Evolutionary conservation across 176 grass and related monocot species (phyloP).

Genomic region (maize (Zea mays)): Zm-B73-REFERENCE-NAM-5.0 NC_050096.1:100184501-100185000

Average conservation of each 20-base stretch:
- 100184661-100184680: neutral
- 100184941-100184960: neutral
- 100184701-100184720: conserved; percentile 42
- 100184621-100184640: conserved; percentile 21
- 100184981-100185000: neutral
- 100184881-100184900: conserved; percentile 20
- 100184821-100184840: conserved; percentile 48
- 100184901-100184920: neutral
- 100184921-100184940: neutral
- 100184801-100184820: conserved; percentile 42
- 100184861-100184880: conserved; percentile 18
- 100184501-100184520: neutral
- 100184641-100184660: conserved; percentile 35
- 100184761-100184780: conserved; percentile 19
- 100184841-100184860: conserved; percentile 24
- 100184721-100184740: conserved; percentile 40
- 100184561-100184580: conserved; percentile 15
- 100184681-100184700: conserved; percentile 67
- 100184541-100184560: neutral
- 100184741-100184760: conserved; percentile 2
- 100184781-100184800: conserved; percentile 26
- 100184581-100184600: neutral
- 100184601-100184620: conserved; percentile 15
- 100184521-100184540: neutral
- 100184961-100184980: conserved; percentile 6